Evolutionary conservation across 2,329 filamentous ascomycete species (phyloP), one percentile per base, ranked within the genome.

Genomic region (Xylariales sp.): DNA sequence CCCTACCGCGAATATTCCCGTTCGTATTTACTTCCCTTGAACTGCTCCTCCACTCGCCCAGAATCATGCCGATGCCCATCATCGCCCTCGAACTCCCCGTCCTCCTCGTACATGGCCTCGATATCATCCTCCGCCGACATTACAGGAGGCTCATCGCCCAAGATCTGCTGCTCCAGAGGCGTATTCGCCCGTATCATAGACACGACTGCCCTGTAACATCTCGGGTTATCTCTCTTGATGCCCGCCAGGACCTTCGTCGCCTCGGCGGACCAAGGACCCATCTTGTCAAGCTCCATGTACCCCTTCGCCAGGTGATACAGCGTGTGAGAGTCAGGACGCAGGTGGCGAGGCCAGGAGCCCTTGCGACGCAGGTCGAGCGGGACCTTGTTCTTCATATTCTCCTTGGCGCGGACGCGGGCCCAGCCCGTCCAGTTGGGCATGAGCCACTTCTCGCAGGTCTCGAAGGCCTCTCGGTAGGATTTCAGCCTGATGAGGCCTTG

Each of bases 351-450:
- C 27, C 65, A 58, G 34, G 58, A 53, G 31, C 63, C 66, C 33
- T 62, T 50, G 18, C 65, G 59, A 19, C 66, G 68, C 34, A 62
- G 47, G 37, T 69, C 66, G 20, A 68, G 51, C 8, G 65, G 60
- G 11, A 66, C 46, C 18, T 46, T 35, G 15, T 55, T 57, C 39
- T 50, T 49, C 32, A 55, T 42, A 15, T 52, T 57, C 37, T 49
- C 50, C 25, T 40, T 48, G 2, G 34, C 39, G 6, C 64, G 64
- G 31, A 56, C 57, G 3, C 49, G 42, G 20, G 54, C 47, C 87
- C 89, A 96, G 18, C 88, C 88, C 9, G 77, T 76, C 76, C 89
- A 95, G 24, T 77, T 71, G 1, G 77, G 73, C 76, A 95, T 94
- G 42, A 97, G 80, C 46, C 80, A 78, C 19, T 71, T 65, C 65